phyloP scores from a whole-genome alignment of 23 red algal species.

The Gracilaria gracilis region DNA sequence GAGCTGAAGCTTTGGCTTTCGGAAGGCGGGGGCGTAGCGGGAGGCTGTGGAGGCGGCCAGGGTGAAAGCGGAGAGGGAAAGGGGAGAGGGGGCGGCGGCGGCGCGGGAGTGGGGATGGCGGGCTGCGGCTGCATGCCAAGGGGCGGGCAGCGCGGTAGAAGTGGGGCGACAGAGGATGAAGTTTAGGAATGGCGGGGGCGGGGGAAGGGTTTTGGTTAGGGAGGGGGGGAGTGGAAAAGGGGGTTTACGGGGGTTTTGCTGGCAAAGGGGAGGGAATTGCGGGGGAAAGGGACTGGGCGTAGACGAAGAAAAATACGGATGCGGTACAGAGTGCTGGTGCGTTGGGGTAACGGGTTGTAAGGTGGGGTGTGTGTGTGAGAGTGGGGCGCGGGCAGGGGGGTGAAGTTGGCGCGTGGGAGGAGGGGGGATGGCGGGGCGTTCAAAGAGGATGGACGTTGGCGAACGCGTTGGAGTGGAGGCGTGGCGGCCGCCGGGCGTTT shows the following conservation, averaged over 20 bases:
- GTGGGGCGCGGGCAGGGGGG: background rate
- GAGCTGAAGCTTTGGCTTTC: constrained; percentile 55
- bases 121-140: constrained; percentile 45
- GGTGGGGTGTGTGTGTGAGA: background rate
- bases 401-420: background rate
- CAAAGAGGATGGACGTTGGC: background rate
- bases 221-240: background rate
- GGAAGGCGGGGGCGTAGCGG: constrained; percentile 28
- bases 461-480: constrained; percentile 12
- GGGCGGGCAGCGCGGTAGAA: constrained; percentile 36
- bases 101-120: constrained; percentile 7
- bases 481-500: constrained; percentile 31
- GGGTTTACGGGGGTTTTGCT: background rate
- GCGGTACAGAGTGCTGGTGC: background rate
- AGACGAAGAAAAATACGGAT: background rate
- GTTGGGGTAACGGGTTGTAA: background rate
- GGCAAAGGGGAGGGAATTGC: too few species aligned
- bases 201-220: background rate
- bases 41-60: constrained; percentile 7
- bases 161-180: background rate
- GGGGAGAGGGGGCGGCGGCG: constrained; percentile 36
- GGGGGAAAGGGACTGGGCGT: background rate
- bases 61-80: constrained; percentile 36
- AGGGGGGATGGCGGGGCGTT: background rate
- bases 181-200: too few species aligned